A percentile compares a stretch with the other conserved stretches of the same genome.
Conservation (phyloP, 352 stramenopile genomes). For the Thalassiosira livingstoniorum region DNA sequence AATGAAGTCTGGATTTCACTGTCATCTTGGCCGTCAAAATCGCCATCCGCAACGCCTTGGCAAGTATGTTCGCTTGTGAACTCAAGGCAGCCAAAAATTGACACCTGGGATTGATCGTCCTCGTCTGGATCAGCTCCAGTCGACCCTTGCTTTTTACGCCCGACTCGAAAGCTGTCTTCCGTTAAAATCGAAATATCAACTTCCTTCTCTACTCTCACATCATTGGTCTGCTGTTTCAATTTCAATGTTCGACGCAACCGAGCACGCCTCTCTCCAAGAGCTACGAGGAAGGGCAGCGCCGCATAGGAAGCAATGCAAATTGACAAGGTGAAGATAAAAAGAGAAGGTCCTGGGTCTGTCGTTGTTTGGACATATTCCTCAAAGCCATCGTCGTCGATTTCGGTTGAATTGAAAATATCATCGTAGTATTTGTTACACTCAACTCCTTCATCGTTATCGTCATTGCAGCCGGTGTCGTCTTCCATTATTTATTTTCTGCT, state of each 20-base stretch:
- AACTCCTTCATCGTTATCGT: neutral
- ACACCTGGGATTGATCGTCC: neutral
- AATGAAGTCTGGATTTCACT: neutral
- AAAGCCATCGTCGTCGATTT: constrained; percentile 36
- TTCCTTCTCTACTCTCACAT: neutral
- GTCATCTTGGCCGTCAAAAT: too few relatives aligned
- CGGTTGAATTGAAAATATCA: constrained; percentile 10
- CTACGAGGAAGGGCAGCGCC: constrained; percentile 22
- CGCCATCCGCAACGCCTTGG: too few relatives aligned
- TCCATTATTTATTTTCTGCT: neutral
- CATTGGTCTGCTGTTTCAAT: neutral
- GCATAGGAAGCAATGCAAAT: constrained; percentile 20
- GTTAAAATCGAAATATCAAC: neutral
- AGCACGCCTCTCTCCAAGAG: neutral
- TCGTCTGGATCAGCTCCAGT: neutral
- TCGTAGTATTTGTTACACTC: neutral
- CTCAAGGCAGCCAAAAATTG: too few relatives aligned
- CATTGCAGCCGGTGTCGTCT: neutral
- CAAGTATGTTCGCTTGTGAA: too few relatives aligned
- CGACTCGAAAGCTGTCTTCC: neutral
- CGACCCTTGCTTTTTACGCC: neutral
- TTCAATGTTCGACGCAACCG: neutral
- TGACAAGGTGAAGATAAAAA: constrained; percentile 45
- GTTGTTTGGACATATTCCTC: constrained; percentile 59
- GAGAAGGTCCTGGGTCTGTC: constrained; percentile 45